Evolutionary conservation across 2,329 filamentous ascomycete species (phyloP).

Genomic region (Botrytis squamosa): DNA sequence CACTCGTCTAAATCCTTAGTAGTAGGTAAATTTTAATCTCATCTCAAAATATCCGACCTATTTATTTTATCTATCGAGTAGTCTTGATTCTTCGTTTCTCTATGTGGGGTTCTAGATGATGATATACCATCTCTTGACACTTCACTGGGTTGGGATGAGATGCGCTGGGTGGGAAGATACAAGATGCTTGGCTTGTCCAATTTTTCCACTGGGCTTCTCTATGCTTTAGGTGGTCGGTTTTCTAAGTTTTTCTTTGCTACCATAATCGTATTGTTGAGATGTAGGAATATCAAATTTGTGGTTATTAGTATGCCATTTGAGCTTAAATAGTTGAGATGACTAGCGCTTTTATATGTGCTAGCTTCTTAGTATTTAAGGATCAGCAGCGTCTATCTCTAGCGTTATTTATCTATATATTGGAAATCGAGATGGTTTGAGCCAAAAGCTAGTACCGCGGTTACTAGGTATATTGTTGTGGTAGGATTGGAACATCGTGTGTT

Average conservation of each 20-base stretch:
- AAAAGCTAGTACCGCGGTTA: neutral
- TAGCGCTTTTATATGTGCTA: neutral
- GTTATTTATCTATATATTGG: too few species aligned
- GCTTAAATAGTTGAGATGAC: neutral
- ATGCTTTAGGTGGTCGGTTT: neutral
- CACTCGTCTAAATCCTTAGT: neutral
- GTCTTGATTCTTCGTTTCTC: neutral
- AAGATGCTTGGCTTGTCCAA: neutral
- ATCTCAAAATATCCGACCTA: neutral
- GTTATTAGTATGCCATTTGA: neutral
- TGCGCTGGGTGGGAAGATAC: neutral
- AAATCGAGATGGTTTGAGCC: too few species aligned
- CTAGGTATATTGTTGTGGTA: neutral
- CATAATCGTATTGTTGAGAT: neutral
- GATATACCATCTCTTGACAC: neutral
- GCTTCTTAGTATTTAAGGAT: neutral
- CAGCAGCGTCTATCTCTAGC: too few species aligned
- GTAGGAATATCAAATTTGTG: neutral
- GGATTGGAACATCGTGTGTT: neutral
- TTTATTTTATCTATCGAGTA: neutral
- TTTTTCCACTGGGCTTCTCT: neutral
- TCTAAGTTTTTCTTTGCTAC: fast-evolving
- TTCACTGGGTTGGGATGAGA: neutral
- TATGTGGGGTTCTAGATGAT: neutral
- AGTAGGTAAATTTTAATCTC: neutral